Evolutionary conservation across 345 rosid genomes (phyloP).

Genomic region (Bruguiera gymnorhiza): DNA sequence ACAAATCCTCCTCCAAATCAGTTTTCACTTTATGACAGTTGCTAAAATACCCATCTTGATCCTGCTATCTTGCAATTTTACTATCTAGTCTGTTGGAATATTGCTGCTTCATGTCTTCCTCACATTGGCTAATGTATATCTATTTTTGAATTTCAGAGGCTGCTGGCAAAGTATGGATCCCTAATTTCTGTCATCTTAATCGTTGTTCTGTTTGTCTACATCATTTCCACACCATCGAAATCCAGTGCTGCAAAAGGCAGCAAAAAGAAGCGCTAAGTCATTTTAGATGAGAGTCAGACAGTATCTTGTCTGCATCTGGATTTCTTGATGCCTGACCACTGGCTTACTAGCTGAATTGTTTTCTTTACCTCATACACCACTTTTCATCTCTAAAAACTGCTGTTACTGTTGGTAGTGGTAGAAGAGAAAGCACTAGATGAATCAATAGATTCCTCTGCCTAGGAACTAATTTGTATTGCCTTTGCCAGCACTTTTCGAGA

Average conservation of each 20-base stretch:
- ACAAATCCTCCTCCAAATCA: slow-evolving; percentile 18
- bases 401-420: background rate
- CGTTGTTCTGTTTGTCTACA: slow-evolving; percentile 62
- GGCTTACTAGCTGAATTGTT: no score
- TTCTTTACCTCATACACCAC: no score
- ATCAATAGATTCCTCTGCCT: slow-evolving; percentile 8
- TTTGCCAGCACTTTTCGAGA: no score
- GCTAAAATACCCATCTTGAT: background rate
- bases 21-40: background rate
- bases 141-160: slow-evolving; percentile 53
- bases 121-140: background rate
- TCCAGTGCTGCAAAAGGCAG: slow-evolving; percentile 55
- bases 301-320: no score
- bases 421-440: slow-evolving; percentile 4
- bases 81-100: background rate
- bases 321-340: no score
- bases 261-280: slow-evolving; percentile 78
- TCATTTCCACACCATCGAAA: slow-evolving; percentile 65
- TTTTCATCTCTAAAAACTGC: no score
- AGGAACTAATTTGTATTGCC: background rate
- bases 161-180: slow-evolving; percentile 78
- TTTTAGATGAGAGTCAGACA: background rate
- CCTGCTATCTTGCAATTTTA: background rate
- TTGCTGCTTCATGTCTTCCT: background rate
- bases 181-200: slow-evolving; percentile 76